Percentiles rank a stretch among this genome's conserved stretches.
Conservation (phyloP, 2,329 filamentous ascomycete genomes). For the Aspergillus jensenii region DNA sequence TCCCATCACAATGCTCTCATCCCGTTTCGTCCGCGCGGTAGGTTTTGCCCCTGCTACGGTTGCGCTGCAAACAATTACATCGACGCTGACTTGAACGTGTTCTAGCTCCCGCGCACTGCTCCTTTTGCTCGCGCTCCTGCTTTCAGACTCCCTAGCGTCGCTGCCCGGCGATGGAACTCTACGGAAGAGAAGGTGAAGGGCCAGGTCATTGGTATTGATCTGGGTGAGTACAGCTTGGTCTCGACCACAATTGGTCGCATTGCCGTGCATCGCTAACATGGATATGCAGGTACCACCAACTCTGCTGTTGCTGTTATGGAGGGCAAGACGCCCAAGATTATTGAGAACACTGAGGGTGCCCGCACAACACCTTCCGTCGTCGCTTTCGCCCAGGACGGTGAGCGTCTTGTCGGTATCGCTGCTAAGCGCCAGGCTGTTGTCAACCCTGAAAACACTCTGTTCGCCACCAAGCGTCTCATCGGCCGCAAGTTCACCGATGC, state of each 20-base stretch:
- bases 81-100: slow-evolving; percentile 17
- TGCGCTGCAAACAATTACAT: slow-evolving; percentile 6
- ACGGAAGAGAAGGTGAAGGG: slow-evolving; percentile 82
- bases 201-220: slow-evolving; percentile 95
- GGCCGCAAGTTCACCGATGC: slow-evolving; percentile 92
- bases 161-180: slow-evolving; percentile 61
- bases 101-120: slow-evolving; percentile 75
- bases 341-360: slow-evolving; percentile 95
- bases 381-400: slow-evolving; percentile 90
- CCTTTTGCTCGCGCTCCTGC: slow-evolving; percentile 67
- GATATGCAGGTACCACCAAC: slow-evolving; percentile 75
- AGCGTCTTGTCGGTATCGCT: slow-evolving; percentile 93
- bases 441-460: slow-evolving; percentile 97
- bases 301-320: slow-evolving; percentile 97
- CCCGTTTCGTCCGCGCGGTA: slow-evolving; percentile 73
- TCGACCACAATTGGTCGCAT: not conserved
- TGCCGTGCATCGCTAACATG: slow-evolving; percentile 17
- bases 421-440: slow-evolving; percentile 98
- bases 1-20: slow-evolving; percentile 65
- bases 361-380: slow-evolving; percentile 93
- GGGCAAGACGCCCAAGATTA: slow-evolving; percentile 91
- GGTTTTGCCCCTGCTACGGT: slow-evolving; percentile 39
- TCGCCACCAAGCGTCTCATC: slow-evolving; percentile 98
- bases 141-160: slow-evolving; percentile 69
- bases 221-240: slow-evolving; percentile 61